Conservation (phyloP, 1,139 yeast species). For the Yamadazyma diddensiae region DNA sequence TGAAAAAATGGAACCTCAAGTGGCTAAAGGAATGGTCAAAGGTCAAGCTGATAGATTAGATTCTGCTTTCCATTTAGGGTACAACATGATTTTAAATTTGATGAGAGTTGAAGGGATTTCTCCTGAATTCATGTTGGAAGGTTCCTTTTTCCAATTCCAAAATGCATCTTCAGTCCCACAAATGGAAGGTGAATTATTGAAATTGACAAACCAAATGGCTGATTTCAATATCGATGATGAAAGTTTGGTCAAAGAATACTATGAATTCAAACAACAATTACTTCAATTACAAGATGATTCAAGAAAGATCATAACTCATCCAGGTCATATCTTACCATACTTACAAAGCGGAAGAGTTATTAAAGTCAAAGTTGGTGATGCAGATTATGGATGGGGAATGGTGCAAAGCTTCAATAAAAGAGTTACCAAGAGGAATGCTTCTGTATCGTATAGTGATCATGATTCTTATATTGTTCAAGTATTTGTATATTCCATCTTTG, state of each 20-base stretch:
- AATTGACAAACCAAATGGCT: slow-evolving; percentile 48
- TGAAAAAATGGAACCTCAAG: slow-evolving; percentile 98
- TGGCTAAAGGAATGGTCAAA: slow-evolving; percentile 98
- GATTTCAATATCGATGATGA: slow-evolving; percentile 68
- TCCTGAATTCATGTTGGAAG: slow-evolving; percentile 94
- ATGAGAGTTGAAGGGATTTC: slow-evolving; percentile 98
- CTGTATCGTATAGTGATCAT: slow-evolving; percentile 63
- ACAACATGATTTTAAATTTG: slow-evolving; percentile 93
- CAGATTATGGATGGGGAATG: slow-evolving; percentile 94
- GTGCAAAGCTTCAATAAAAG: slow-evolving; percentile 77
- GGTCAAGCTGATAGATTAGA: slow-evolving; percentile 97
- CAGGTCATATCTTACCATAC: slow-evolving; percentile 79
- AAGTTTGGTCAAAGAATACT: slow-evolving; percentile 70
- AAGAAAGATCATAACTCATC: slow-evolving; percentile 85
- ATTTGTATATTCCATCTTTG: slow-evolving; percentile 74
- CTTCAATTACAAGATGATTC: slow-evolving; percentile 72
- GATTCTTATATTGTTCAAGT: slow-evolving; percentile 88
- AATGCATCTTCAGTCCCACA: slow-evolving; percentile 87
- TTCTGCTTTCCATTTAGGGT: slow-evolving; percentile 94
- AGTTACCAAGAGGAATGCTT: slow-evolving; percentile 52
- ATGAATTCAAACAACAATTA: slow-evolving; percentile 73
- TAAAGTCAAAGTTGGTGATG: slow-evolving; percentile 54
- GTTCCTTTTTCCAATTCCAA: slow-evolving; percentile 93
- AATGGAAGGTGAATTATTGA: slow-evolving; percentile 63
- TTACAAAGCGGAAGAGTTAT: slow-evolving; percentile 87